A percentile compares a stretch with the other conserved stretches of the same genome.
phyloP scores from a whole-genome alignment of 371 early-diverging fungal species.

The Apophysomyces trapeziformis region DNA sequence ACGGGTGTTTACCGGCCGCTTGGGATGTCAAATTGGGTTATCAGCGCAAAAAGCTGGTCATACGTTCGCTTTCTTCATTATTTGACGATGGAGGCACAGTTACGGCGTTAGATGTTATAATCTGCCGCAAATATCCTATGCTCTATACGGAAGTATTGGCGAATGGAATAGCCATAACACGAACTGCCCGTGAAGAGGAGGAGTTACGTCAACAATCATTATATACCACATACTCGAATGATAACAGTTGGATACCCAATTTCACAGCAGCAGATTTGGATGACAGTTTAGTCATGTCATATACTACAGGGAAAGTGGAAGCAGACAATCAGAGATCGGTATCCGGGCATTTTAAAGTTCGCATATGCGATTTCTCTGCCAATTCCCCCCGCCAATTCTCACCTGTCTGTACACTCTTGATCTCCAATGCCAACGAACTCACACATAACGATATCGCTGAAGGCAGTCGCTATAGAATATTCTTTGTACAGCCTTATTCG shows the following conservation, averaged over 20 bases:
- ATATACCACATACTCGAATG: slow-evolving; percentile 11
- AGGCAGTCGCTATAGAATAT: slow-evolving; percentile 30
- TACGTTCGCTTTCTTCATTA: slow-evolving; percentile 45
- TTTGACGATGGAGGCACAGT: slow-evolving; percentile 72
- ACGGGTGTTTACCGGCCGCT: slow-evolving; percentile 62
- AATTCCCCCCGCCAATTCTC: neutral
- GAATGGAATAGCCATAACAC: slow-evolving; percentile 49
- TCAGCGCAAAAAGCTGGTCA: slow-evolving; percentile 42
- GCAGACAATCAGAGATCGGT: slow-evolving; percentile 46
- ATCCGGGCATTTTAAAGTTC: slow-evolving; percentile 46
- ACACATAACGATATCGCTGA: slow-evolving; percentile 36
- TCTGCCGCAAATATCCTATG: slow-evolving; percentile 68
- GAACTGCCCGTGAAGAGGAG: slow-evolving; percentile 67
- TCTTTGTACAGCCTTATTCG: slow-evolving; percentile 43
- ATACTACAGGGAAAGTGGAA: slow-evolving; percentile 24
- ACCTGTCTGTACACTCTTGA: slow-evolving; percentile 23
- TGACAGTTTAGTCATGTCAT: slow-evolving; percentile 2
- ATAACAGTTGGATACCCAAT: slow-evolving; percentile 20
- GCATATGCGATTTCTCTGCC: slow-evolving; percentile 54
- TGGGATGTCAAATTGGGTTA: slow-evolving; percentile 80
- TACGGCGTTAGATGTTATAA: slow-evolving; percentile 68
- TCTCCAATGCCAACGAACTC: slow-evolving; percentile 37
- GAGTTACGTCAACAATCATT: slow-evolving; percentile 30
- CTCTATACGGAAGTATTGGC: slow-evolving; percentile 58
- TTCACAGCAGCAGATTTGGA: slow-evolving; percentile 28